These are phyloP conservation scores for Chytriomyces sp. DNA, from an alignment of 192 early-diverging fungal species.

Conservation along the genomic window DNA sequence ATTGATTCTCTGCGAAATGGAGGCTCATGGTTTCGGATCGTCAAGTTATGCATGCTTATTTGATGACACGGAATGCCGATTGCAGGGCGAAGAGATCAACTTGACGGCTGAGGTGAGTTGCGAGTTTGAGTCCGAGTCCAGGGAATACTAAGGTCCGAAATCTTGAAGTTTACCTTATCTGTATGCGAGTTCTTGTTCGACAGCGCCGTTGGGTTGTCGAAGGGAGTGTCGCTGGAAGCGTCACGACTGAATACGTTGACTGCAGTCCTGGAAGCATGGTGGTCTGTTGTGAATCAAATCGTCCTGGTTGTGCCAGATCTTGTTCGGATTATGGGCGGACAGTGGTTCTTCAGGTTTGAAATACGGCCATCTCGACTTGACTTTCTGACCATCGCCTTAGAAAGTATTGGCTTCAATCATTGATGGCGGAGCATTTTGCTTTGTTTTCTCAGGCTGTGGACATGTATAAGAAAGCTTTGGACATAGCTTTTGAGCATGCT, in stretches of 20 bases:
- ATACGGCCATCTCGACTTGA: neutral
- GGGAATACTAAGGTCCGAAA: neutral
- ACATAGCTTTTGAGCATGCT: neutral
- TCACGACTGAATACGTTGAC: neutral
- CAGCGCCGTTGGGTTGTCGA: neutral
- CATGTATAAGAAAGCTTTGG: neutral
- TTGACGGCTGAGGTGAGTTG: neutral
- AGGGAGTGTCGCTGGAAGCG: neutral
- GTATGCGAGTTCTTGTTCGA: conserved; percentile 26
- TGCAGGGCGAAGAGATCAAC: neutral
- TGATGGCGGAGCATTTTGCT: conserved; percentile 1
- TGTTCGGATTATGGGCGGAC: neutral
- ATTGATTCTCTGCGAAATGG: neutral
- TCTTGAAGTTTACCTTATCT: neutral
- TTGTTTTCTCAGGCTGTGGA: neutral
- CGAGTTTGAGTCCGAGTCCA: neutral
- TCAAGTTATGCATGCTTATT: neutral
- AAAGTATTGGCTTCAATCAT: conserved; percentile 9
- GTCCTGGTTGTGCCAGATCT: neutral
- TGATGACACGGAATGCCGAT: neutral
- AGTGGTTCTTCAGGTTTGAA: neutral
- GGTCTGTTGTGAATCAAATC: neutral
- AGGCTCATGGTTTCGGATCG: neutral
- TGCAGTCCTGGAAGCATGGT: conserved; percentile 12
- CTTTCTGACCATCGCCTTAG: neutral